A percentile compares a stretch with the other conserved stretches of the same genome.
Evolutionary conservation across 1,284 basidiomycete genomes (phyloP).

Genomic region (Cryptococcus neoformans): DNA sequence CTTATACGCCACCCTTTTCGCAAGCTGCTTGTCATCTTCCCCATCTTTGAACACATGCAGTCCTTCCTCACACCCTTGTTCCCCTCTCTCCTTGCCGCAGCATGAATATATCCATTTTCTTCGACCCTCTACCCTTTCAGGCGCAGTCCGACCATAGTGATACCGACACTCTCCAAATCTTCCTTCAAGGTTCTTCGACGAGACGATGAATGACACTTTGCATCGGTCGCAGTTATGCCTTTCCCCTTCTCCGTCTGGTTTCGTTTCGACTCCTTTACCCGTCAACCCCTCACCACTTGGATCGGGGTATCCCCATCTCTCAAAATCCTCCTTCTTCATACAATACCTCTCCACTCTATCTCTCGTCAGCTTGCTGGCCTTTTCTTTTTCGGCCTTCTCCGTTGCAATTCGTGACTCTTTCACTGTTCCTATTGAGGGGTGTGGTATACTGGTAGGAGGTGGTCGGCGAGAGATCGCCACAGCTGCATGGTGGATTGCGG

Average conservation of each 20-base stretch:
- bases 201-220: slow-evolving; percentile 61
- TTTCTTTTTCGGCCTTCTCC: slow-evolving; percentile 60
- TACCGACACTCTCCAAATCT: slow-evolving; percentile 65
- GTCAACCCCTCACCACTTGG: slow-evolving; percentile 58
- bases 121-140: slow-evolving; percentile 39
- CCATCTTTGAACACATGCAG: slow-evolving; percentile 40
- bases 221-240: slow-evolving; percentile 73
- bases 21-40: slow-evolving; percentile 63
- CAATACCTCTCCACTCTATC: slow-evolving; percentile 57
- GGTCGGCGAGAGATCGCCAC: slow-evolving; percentile 56
- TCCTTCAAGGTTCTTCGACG: slow-evolving; percentile 52
- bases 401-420: slow-evolving; percentile 59
- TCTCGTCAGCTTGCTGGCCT: slow-evolving; percentile 59
- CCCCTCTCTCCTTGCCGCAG: slow-evolving; percentile 58
- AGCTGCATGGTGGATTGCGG: slow-evolving; percentile 45
- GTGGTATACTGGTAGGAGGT: slow-evolving; percentile 59
- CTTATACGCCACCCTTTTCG: slow-evolving; percentile 70
- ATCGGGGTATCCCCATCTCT: slow-evolving; percentile 69
- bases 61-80: slow-evolving; percentile 30
- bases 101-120: slow-evolving; percentile 45
- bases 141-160: slow-evolving; percentile 68
- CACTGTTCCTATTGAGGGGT: slow-evolving; percentile 59
- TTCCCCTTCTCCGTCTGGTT: slow-evolving; percentile 65
- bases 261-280: slow-evolving; percentile 37
- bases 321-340: slow-evolving; percentile 59